These are phyloP conservation scores for Blastobotrys aristatus DNA, from an alignment of 1,139 yeast species.

Conservation along the genomic window DNA sequence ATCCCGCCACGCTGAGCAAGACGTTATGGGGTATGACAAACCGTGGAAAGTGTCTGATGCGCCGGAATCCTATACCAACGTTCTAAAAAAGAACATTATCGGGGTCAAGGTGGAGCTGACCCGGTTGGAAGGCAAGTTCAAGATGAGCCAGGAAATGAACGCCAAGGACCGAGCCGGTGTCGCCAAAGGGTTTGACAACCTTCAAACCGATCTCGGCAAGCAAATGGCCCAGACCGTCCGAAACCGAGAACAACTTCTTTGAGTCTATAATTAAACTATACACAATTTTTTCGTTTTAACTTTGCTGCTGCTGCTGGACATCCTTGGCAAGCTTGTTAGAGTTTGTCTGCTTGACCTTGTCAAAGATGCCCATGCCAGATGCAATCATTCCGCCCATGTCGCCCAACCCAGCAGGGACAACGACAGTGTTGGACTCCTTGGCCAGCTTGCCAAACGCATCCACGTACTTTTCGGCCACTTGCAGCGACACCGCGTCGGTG, in stretches of 20 bases:
- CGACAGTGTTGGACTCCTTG: slow-evolving; percentile 72
- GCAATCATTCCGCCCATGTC: slow-evolving; percentile 74
- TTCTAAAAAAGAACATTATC: slow-evolving; percentile 50
- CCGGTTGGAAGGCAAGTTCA: slow-evolving; percentile 52
- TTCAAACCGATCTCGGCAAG: too few species aligned
- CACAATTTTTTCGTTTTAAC: neutral
- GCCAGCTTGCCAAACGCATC: slow-evolving; percentile 80
- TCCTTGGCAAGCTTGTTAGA: neutral
- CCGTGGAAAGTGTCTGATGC: slow-evolving; percentile 60
- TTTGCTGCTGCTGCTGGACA: neutral
- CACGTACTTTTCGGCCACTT: slow-evolving; percentile 79
- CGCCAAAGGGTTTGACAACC: slow-evolving; percentile 45
- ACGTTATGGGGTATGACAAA: slow-evolving; percentile 27
- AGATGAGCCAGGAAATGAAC: slow-evolving; percentile 52
- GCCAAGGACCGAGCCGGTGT: slow-evolving; percentile 50
- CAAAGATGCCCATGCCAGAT: slow-evolving; percentile 67
- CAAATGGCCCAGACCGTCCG: too few species aligned
- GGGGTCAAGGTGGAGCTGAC: slow-evolving; percentile 55
- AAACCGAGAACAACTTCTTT: too few species aligned
- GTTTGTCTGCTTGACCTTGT: slow-evolving; percentile 41
- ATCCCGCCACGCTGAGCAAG: slow-evolving; percentile 46
- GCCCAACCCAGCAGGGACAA: slow-evolving; percentile 70
- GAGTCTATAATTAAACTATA: too few species aligned
- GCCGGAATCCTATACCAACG: slow-evolving; percentile 45
- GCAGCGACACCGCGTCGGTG: slow-evolving; percentile 66